These are phyloP conservation scores for Aspergillus versicolor DNA, from an alignment of 2,329 filamentous ascomycete species.

Conservation along the genomic window DNA sequence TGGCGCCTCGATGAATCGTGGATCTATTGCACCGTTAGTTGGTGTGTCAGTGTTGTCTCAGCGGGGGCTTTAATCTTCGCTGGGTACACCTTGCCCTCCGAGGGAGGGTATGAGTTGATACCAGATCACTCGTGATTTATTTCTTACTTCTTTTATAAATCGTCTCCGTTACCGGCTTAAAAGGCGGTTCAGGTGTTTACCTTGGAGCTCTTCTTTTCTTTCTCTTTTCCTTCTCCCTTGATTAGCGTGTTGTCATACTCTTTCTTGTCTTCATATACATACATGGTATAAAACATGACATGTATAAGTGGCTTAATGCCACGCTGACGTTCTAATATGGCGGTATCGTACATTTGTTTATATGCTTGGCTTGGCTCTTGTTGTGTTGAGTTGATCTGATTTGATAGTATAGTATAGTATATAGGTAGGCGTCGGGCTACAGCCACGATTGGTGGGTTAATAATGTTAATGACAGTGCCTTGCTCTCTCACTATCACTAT, in stretches of 20 bases:
- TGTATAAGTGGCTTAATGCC: not conserved
- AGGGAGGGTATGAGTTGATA: constrained; percentile 84
- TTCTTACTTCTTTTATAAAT: too few relatives aligned
- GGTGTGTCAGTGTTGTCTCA: constrained; percentile 55
- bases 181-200: not conserved
- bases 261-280: not conserved
- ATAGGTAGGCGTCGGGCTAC: not conserved
- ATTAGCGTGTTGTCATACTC: constrained; percentile 11
- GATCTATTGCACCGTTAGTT: constrained; percentile 67
- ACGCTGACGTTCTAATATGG: not conserved
- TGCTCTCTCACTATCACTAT: not conserved
- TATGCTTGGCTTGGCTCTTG: too few relatives aligned
- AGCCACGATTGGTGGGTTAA: not conserved
- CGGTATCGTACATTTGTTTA: not conserved
- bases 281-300: not conserved
- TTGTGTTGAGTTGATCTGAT: not conserved
- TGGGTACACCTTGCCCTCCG: constrained; percentile 69
- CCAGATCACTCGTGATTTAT: constrained; percentile 39
- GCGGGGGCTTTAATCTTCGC: constrained; percentile 62
- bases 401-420: constrained; percentile 7
- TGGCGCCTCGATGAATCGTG: constrained; percentile 81
- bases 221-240: not conserved
- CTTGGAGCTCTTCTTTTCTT: not conserved
- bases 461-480: not conserved
- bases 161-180: not conserved